These are phyloP conservation scores for Fusarium chuoi DNA, from an alignment of 2,329 filamentous ascomycete species.

Conservation along the genomic window DNA sequence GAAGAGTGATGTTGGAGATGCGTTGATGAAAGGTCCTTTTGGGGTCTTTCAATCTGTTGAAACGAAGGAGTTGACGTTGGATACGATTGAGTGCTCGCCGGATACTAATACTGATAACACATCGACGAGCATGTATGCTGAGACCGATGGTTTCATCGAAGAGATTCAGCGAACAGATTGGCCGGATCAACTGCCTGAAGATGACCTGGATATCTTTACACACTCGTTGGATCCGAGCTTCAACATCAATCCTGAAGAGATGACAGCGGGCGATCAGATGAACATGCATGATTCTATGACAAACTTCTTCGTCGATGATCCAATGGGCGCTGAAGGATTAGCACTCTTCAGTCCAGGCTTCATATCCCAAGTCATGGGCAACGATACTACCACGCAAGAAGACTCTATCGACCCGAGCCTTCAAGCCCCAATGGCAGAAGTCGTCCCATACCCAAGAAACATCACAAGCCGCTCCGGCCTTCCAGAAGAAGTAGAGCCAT, in stretches of 20 bases:
- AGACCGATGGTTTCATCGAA: conserved; percentile 32
- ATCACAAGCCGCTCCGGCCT: not conserved
- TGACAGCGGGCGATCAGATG: conserved; percentile 1
- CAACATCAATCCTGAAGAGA: conserved; percentile 1
- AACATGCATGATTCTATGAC: conserved; percentile 24
- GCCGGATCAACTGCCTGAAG: conserved; percentile 32
- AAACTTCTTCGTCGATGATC: conserved; percentile 35
- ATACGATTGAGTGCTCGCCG: conserved; percentile 7
- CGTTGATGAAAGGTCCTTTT: conserved; percentile 36
- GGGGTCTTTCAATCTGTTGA: conserved; percentile 30
- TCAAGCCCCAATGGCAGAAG: not conserved
- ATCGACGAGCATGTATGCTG: conserved; percentile 20
- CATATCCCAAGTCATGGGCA: conserved; percentile 35
- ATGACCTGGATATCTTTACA: conserved; percentile 36
- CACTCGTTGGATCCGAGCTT: conserved; percentile 24
- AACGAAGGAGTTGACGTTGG: not conserved
- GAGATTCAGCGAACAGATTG: conserved; percentile 38
- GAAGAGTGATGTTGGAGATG: conserved; percentile 7
- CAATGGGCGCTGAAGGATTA: conserved; percentile 34
- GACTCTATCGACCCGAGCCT: not conserved
- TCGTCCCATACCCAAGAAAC: not conserved
- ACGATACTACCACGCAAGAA: not conserved
- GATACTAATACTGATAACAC: conserved; percentile 23
- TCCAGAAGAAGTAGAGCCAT: conserved; percentile 38
- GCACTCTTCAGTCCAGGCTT: conserved; percentile 39